phyloP scores from a whole-genome alignment of 164 flowering plant species.

The Piper longum region DNA sequence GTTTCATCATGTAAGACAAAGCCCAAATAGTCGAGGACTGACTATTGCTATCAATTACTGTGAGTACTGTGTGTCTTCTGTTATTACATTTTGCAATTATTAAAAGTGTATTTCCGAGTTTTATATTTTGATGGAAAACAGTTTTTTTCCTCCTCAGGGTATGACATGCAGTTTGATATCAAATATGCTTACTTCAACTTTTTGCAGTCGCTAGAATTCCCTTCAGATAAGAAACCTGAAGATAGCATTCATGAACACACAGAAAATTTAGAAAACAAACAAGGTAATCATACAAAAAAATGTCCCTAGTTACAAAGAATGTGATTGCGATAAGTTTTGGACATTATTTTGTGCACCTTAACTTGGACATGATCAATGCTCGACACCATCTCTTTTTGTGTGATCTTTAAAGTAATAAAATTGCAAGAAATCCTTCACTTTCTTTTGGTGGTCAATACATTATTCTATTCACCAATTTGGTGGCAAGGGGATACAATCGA shows the following conservation, averaged over 20 bases:
- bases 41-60: constrained; percentile 89
- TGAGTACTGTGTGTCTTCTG: constrained; percentile 14
- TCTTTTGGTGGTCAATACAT: too few relatives aligned
- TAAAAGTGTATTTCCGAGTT: not conserved
- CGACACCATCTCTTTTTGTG: too few relatives aligned
- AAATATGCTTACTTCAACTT: constrained; percentile 91
- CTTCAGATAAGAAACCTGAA: constrained; percentile 1
- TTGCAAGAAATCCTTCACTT: too few relatives aligned
- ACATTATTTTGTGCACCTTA: too few relatives aligned
- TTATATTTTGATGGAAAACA: not conserved
- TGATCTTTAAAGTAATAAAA: too few relatives aligned
- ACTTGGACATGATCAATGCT: too few relatives aligned
- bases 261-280: not conserved
- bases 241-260: not conserved
- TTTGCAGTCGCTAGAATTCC: constrained; percentile 44
- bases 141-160: constrained; percentile 44
- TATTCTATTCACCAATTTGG: too few relatives aligned
- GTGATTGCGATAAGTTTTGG: too few relatives aligned
- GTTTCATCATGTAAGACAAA: constrained; percentile 94
- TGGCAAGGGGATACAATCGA: too few relatives aligned
- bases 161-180: constrained; percentile 94
- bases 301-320: not conserved
- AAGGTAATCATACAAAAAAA: too few relatives aligned
- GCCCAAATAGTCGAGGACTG: constrained; percentile 48
- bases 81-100: not conserved